Evolutionary conservation across 2,329 filamentous ascomycete genomes (phyloP).

Genomic region (Parasarocladium wereldwijsianum): DNA sequence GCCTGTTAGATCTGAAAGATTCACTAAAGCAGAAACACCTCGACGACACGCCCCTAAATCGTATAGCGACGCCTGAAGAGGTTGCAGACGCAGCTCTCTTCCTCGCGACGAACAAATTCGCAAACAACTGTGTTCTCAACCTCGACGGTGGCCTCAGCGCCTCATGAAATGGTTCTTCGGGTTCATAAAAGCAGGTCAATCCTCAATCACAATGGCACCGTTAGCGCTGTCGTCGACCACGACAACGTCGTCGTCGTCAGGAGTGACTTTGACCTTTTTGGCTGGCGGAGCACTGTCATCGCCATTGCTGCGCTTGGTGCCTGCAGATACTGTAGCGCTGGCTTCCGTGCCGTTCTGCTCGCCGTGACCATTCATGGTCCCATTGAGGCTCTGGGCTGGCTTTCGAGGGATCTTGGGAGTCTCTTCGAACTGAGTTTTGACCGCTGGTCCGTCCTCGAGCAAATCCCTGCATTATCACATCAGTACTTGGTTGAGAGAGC

Average conservation of each 20-base stretch:
- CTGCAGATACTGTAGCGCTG: conserved; percentile 18
- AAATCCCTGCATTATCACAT: conserved; percentile 18
- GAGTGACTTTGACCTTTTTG: conserved; percentile 37
- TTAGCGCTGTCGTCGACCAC: conserved; percentile 37
- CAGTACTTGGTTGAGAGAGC: neutral
- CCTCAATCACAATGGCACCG: conserved; percentile 54
- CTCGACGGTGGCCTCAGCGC: conserved; percentile 75
- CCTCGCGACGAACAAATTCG: conserved; percentile 62
- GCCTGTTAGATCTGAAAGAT: conserved; percentile 19
- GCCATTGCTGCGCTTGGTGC: conserved; percentile 30
- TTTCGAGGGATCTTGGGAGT: conserved; percentile 37
- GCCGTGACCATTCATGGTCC: conserved; percentile 21
- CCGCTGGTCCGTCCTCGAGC: conserved; percentile 34
- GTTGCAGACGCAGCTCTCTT: conserved; percentile 74
- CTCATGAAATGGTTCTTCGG: conserved; percentile 20
- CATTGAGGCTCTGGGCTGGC: conserved; percentile 24
- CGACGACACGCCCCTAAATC: conserved; percentile 43
- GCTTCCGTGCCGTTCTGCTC: conserved; percentile 25
- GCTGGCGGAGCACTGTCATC: conserved; percentile 23
- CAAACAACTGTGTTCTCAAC: conserved; percentile 77
- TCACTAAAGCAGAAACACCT: conserved; percentile 23
- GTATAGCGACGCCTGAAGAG: conserved; percentile 55
- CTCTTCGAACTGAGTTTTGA: conserved; percentile 30
- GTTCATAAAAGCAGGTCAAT: conserved; percentile 11
- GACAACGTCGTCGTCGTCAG: conserved; percentile 20